Evolutionary conservation across 768 basidiomycete genomes (phyloP), one percentile per base, ranked within the genome.

Genomic region (Gloeophyllum trabeum): DNA sequence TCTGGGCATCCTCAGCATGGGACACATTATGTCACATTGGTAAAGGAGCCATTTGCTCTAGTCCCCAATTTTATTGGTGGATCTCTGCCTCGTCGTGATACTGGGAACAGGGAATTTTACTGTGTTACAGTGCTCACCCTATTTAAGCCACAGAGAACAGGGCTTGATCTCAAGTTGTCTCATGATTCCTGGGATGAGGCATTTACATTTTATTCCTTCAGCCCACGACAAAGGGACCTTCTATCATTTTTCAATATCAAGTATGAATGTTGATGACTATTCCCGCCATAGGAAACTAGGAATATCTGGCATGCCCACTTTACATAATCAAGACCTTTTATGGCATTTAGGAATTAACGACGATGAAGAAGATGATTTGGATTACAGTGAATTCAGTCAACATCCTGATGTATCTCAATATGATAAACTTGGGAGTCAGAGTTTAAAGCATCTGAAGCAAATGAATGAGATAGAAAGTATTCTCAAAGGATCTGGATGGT

Each of bases 241-340:
- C 62, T 65, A 40, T 36, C 44, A 14, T 59, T 61, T 41, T 54
- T 63, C 22, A 54, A 63, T 44, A 24, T 66, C 1, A 23, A 41
- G n/a, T 62, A 64, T 48, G 62, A 66, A 41, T 64, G 63, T 41
- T 39, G 62, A 66, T 48, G 61, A 63, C 36, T 61, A 47, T 46
- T 30, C 47, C 24, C 46, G 54, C 23, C 50, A 55, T 41, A 21
- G 46, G 46, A 44, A 32, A 21, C 20, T 22, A n/a, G 35, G 21
- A 3, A 23, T 13, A 1, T 3, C 28, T 10, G 10, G 10, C 16
- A n/a, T n/a, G n/a, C n/a, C n/a, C n/a, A n/a, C 28, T 10, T 32
- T 10, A 32, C 16, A 10, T 32, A 10, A 10, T 16, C 10, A 10
- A 10, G 28, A 16, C 10, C 16, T 10, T 32, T 10, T 10, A 32